Percentiles rank a stretch among this genome's conserved stretches.
Evolutionary conservation across 345 rosid genomes (phyloP).

Genomic region (Dovyalis caffra): DNA sequence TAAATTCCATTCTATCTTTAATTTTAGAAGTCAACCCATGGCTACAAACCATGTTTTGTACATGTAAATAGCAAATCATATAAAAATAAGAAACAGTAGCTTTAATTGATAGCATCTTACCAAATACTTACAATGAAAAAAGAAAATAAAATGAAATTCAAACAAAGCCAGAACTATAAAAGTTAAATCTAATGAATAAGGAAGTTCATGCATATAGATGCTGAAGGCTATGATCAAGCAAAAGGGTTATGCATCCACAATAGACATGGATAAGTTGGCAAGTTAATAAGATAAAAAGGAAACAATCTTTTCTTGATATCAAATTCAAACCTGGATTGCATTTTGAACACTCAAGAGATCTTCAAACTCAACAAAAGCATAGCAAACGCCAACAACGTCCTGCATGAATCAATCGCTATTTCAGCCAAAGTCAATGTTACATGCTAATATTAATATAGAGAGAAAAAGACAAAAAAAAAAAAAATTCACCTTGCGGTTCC

Average conservation of each 20-base stretch:
- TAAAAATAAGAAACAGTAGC: background rate
- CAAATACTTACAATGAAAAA: background rate
- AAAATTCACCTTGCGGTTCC: constrained; percentile 73
- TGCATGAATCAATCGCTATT: constrained; percentile 30
- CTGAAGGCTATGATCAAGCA: background rate
- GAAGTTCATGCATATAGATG: background rate
- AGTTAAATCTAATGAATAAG: background rate
- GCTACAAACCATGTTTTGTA: background rate
- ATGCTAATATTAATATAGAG: background rate
- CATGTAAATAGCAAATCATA: background rate
- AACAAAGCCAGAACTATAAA: background rate
- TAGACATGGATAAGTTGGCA: no score
- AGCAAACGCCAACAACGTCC: constrained; percentile 90
- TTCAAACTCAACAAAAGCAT: constrained; percentile 96
- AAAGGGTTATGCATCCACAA: background rate
- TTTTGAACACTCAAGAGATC: constrained; percentile 79
- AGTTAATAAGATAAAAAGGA: background rate
- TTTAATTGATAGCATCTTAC: background rate
- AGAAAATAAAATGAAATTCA: background rate
- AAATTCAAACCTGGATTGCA: constrained; percentile 71
- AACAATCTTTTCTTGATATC: background rate
- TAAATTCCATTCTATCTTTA: background rate
- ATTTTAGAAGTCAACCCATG: background rate
- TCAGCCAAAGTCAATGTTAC: constrained; percentile 14
- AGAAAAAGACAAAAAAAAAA: background rate